Percentiles rank a stretch among this genome's conserved stretches.
These are phyloP conservation scores for Coniochaeta sp. DNA, from an alignment of 2,329 filamentous ascomycete species.

Conservation along the genomic window DNA sequence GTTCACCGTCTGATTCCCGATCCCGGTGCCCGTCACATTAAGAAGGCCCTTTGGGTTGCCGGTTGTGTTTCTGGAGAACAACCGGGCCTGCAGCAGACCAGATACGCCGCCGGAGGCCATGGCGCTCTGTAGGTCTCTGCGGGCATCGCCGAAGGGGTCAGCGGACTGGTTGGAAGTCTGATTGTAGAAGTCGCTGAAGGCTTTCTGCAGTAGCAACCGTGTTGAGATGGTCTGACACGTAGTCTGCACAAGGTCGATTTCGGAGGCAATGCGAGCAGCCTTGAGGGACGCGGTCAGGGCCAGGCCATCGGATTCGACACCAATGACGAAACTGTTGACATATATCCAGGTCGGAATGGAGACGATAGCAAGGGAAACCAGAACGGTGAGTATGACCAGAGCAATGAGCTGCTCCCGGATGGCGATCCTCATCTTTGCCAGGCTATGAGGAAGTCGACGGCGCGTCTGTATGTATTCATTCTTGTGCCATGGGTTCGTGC, in stretches of 20 bases:
- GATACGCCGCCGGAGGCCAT: slow-evolving; percentile 52
- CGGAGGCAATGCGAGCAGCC: slow-evolving; percentile 70
- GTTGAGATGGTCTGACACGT: slow-evolving; percentile 66
- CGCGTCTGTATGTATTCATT: neutral
- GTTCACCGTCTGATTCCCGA: slow-evolving; percentile 32
- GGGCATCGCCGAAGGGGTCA: slow-evolving; percentile 46
- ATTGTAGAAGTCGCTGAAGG: slow-evolving; percentile 42
- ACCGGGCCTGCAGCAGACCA: slow-evolving; percentile 59
- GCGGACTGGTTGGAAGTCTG: slow-evolving; percentile 49
- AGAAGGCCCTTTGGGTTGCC: slow-evolving; percentile 50
- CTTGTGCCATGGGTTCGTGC: neutral
- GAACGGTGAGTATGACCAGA: slow-evolving; percentile 68
- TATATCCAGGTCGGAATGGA: slow-evolving; percentile 67
- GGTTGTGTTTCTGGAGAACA: slow-evolving; percentile 63
- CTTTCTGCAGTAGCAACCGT: slow-evolving; percentile 49
- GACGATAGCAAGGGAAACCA: slow-evolving; percentile 69
- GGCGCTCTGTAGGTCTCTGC: slow-evolving; percentile 62
- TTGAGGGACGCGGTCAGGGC: slow-evolving; percentile 79
- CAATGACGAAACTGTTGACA: slow-evolving; percentile 45
- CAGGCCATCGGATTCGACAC: slow-evolving; percentile 53
- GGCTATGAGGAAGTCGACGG: slow-evolving; percentile 19
- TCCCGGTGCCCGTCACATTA: slow-evolving; percentile 49
- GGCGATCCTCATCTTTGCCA: slow-evolving; percentile 65
- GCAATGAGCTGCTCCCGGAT: slow-evolving; percentile 82
- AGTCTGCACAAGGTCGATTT: slow-evolving; percentile 71